Conservation (phyloP, 805 yeast genomes). For the Candida cerambycidarum region DNA sequence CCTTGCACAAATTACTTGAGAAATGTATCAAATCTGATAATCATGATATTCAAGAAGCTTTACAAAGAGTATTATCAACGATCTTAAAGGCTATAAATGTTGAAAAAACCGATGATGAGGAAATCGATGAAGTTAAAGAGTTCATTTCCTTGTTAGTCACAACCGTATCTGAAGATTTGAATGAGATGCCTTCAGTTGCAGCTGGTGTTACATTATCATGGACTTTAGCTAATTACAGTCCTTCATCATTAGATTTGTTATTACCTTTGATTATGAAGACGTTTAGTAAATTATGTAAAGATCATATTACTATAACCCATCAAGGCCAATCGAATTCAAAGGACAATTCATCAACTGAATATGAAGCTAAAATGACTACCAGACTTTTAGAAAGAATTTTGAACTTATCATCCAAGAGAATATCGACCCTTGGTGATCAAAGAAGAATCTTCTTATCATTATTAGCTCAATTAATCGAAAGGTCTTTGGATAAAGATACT, state of each 20-base stretch:
- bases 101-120: slow-evolving; percentile 46
- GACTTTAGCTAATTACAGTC: slow-evolving; percentile 76
- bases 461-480: slow-evolving; percentile 85
- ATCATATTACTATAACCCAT: slow-evolving; percentile 69
- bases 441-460: slow-evolving; percentile 83
- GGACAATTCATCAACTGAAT: slow-evolving; percentile 46
- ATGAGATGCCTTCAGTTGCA: slow-evolving; percentile 71
- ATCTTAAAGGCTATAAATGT: slow-evolving; percentile 65
- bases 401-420: slow-evolving; percentile 74
- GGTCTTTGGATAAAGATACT: slow-evolving; percentile 76
- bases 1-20: slow-evolving; percentile 72
- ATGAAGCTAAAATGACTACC: slow-evolving; percentile 79
- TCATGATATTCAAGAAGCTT: slow-evolving; percentile 81
- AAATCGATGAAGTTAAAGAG: slow-evolving; percentile 59
- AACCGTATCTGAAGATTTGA: slow-evolving; percentile 78
- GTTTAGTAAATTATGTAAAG: slow-evolving; percentile 84
- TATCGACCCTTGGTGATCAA: slow-evolving; percentile 88
- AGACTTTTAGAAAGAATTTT: slow-evolving; percentile 72
- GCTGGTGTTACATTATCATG: slow-evolving; percentile 83
- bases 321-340: slow-evolving; percentile 39
- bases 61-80: slow-evolving; percentile 71
- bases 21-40: slow-evolving; percentile 80
- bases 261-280: slow-evolving; percentile 81
- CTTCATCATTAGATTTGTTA: slow-evolving; percentile 70
- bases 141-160: slow-evolving; percentile 62